A percentile compares a stretch with the other conserved stretches of the same genome.
Evolutionary conservation across 352 stramenopile species (phyloP).

Genomic region (Phytopythium montanum): DNA sequence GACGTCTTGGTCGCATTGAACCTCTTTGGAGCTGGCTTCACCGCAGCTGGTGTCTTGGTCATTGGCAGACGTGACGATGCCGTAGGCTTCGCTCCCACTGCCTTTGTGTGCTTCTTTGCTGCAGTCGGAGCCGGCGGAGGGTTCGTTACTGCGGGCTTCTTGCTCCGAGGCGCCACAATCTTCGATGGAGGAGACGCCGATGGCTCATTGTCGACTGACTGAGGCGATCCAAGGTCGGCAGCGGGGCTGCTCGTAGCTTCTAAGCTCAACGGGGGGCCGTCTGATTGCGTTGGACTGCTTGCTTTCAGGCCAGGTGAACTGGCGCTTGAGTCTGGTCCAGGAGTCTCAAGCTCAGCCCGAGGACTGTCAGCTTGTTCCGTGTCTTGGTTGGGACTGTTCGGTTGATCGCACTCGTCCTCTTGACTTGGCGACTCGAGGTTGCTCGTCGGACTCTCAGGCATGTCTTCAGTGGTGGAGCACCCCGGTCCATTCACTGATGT

Average conservation of each 20-base stretch:
- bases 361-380: neutral
- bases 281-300: neutral
- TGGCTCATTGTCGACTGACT: neutral
- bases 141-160: neutral
- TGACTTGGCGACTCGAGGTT: neutral
- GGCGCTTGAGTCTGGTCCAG: neutral
- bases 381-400: neutral
- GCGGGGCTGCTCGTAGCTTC: neutral
- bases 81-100: neutral
- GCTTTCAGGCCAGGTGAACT: neutral
- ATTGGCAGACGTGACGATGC: neutral
- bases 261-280: neutral
- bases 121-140: constrained; percentile 1
- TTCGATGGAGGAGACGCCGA: neutral
- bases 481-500: neutral
- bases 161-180: neutral
- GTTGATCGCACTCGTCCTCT: neutral
- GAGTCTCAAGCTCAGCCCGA: neutral
- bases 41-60: neutral
- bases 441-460: constrained; percentile 1
- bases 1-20: neutral
- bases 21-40: neutral
- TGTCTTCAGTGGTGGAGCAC: neutral
- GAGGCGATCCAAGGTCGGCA: neutral
- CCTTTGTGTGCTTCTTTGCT: neutral